Conservation (phyloP, 108 stramenopile species). For the Cyclotella cryptica region DNA sequence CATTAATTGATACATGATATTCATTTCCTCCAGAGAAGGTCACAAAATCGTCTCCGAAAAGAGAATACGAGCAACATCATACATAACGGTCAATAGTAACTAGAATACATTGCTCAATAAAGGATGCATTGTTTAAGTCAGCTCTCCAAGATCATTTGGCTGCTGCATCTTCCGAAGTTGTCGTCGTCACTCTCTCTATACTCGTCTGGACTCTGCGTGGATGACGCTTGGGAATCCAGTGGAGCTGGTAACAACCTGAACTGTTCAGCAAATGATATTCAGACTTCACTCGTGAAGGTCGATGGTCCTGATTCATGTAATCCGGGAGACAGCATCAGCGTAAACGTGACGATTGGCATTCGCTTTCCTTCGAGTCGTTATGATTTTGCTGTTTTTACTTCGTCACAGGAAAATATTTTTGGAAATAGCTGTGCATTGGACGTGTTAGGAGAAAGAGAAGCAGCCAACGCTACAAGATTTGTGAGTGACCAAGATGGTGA, state of each 20-base stretch:
- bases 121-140: too few relatives aligned
- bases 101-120: too few relatives aligned
- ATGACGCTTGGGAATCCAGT: neutral
- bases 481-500: neutral
- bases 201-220: neutral
- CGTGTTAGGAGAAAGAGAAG: neutral
- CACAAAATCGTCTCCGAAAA: too few relatives aligned
- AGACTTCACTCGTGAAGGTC: neutral
- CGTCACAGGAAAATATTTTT: neutral
- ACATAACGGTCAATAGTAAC: too few relatives aligned
- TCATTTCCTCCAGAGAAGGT: too few relatives aligned
- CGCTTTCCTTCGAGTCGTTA: neutral
- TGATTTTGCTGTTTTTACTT: neutral
- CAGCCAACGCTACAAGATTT: neutral
- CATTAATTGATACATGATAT: too few relatives aligned
- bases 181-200: neutral
- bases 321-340: neutral
- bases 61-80: too few relatives aligned
- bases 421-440: neutral
- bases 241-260: neutral
- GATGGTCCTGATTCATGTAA: neutral
- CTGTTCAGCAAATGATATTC: neutral
- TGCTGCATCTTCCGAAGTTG: too few relatives aligned
- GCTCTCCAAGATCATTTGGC: too few relatives aligned
- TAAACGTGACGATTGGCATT: neutral